phyloP scores from a whole-genome alignment of 192 early-diverging fungal species.

The Irineochytrium annulatum region DNA sequence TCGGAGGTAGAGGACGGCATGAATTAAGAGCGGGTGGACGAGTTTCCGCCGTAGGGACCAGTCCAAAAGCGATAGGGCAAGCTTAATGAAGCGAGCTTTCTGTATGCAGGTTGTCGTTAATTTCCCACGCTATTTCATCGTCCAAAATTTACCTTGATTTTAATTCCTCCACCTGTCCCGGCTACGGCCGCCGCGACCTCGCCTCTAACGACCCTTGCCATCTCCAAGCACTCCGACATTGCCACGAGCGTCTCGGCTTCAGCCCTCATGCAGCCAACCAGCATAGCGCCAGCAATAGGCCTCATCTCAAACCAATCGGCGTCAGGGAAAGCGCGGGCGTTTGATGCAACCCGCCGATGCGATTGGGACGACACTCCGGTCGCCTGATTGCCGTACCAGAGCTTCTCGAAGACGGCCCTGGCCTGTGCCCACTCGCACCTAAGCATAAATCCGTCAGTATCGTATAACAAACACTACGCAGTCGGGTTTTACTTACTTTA shows the following conservation, averaged over 20 bases:
- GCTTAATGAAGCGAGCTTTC: constrained; percentile 18
- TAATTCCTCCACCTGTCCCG: background rate
- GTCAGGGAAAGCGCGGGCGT: background rate
- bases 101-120: too few relatives aligned
- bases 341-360: background rate
- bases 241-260: background rate
- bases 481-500: constrained; percentile 4
- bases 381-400: constrained; percentile 8
- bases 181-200: background rate
- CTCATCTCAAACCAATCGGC: constrained; percentile 19
- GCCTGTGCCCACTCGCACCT: constrained; percentile 15
- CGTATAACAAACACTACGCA: background rate
- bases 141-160: background rate
- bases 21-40: constrained; percentile 19
- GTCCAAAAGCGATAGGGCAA: constrained; percentile 5
- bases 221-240: background rate
- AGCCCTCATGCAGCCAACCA: constrained; percentile 15
- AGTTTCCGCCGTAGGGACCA: constrained; percentile 10
- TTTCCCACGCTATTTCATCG: background rate
- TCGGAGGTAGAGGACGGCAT: constrained; percentile 12
- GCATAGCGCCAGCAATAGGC: constrained; percentile 10
- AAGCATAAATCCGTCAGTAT: background rate
- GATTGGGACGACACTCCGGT: background rate
- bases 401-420: constrained; percentile 5
- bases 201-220: background rate